A percentile compares a stretch with the other conserved stretches of the same genome.
These are phyloP conservation scores for Astragalus glycyphyllos DNA, from an alignment of 306 rosid species.

Conservation along the genomic window DNA sequence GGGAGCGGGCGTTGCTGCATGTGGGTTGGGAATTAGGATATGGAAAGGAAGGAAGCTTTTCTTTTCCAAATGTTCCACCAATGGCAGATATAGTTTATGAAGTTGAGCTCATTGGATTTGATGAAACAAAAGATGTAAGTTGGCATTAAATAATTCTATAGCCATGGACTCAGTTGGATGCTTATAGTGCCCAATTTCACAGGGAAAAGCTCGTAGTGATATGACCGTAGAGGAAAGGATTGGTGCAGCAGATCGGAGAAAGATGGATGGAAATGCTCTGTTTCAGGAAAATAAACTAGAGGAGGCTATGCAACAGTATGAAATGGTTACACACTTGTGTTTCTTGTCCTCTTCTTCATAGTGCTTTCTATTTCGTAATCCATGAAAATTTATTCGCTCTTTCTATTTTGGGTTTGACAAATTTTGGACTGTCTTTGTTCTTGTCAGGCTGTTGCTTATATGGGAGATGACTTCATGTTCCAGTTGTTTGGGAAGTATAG, in stretches of 20 bases:
- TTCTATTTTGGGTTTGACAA: slow-evolving; percentile 30
- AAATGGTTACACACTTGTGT: slow-evolving; percentile 74
- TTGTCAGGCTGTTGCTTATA: slow-evolving; percentile 86
- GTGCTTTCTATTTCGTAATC: slow-evolving; percentile 13
- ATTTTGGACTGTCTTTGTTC: slow-evolving; percentile 40
- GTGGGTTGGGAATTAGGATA: slow-evolving; percentile 97
- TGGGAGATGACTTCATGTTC: slow-evolving; percentile 98
- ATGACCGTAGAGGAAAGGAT: slow-evolving; percentile 98
- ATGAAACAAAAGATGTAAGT: slow-evolving; percentile 86
- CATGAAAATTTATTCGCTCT: slow-evolving; percentile 7
- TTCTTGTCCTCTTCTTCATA: slow-evolving; percentile 43
- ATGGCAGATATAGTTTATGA: slow-evolving; percentile 90
- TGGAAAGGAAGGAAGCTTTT: slow-evolving; percentile 87
- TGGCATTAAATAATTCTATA: slow-evolving; percentile 13
- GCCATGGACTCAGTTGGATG: slow-evolving; percentile 35
- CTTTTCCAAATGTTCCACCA: slow-evolving; percentile 96
- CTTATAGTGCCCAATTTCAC: slow-evolving; percentile 44
- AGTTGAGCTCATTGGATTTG: slow-evolving; percentile 94
- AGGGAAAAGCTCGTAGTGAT: slow-evolving; percentile 95
- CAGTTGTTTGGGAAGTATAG: slow-evolving; percentile 90
- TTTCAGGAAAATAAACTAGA: slow-evolving; percentile 87
- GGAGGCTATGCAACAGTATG: slow-evolving; percentile 99
- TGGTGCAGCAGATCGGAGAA: slow-evolving; percentile 86
- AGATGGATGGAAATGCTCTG: slow-evolving; percentile 90
- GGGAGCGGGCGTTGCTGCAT: slow-evolving; percentile 80